phyloP scores from a whole-genome alignment of 1,284 basidiomycete species.

The Sphaerobolus stellatus region DNA sequence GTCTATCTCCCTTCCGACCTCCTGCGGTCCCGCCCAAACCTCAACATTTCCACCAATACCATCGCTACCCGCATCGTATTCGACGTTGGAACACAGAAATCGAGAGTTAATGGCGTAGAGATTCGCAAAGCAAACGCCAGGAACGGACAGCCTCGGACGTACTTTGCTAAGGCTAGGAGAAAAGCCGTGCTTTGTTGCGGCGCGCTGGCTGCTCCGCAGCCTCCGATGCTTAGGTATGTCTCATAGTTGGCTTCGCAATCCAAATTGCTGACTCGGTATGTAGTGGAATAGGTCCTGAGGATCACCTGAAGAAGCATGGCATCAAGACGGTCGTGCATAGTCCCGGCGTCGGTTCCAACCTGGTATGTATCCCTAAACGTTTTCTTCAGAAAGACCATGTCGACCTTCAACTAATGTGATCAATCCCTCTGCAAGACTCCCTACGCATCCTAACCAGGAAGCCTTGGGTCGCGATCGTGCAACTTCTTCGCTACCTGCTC shows the following conservation, averaged over 20 bases:
- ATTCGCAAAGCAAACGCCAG: background rate
- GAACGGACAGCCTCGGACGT: background rate
- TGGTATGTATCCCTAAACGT: background rate
- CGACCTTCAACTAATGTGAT: constrained; percentile 23
- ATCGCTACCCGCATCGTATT: background rate
- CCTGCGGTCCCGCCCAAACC: background rate
- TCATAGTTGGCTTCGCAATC: too few species aligned
- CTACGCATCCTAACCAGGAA: constrained; percentile 18
- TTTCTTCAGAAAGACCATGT: constrained; percentile 36
- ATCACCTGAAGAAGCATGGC: background rate
- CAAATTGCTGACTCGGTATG: background rate
- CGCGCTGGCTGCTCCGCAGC: background rate
- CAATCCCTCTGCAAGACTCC: constrained; percentile 27
- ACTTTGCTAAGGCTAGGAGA: background rate
- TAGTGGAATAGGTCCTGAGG: background rate
- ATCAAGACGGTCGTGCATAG: background rate
- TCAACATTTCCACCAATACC: background rate
- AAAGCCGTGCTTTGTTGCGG: background rate
- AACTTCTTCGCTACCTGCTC: background rate
- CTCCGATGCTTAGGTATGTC: background rate
- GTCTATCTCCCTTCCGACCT: background rate
- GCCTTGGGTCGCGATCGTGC: background rate
- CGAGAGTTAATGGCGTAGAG: background rate
- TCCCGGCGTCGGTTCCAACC: background rate
- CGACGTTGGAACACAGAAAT: background rate